Evolutionary conservation across 352 stramenopile genomes (phyloP), one percentile per base, ranked within the genome.

Genomic region (Phytophthora ramorum): DNA sequence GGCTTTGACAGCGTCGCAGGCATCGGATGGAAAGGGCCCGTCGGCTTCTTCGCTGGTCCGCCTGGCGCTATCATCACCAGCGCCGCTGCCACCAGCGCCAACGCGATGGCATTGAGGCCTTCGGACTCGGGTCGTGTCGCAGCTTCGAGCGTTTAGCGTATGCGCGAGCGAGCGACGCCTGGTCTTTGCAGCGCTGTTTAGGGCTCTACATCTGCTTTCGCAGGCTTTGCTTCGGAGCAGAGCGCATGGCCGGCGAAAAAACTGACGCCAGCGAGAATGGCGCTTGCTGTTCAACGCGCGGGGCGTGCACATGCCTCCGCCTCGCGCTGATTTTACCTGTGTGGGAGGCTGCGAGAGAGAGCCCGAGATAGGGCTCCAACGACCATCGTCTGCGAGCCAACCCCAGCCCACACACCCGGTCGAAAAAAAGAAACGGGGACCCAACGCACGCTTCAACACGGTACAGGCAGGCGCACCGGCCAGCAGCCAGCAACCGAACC

Each of bases 351-450:
- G 69, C 69, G 69, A 61, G 58, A 73, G 63, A 73, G 63, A 75
- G 59, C 43, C 41, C 47, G 63, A 66, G 56, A 76, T 56, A 72
- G 47, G 30, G 43, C 48, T 52, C 16, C 35, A n/a, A 22, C 37
- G 5, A 7, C 32, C 30, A 17, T 7, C 35, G 49, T 69, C 46
- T 63, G 54, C 19, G 41, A 62, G 49, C 46, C 53, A 69, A 48
- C 53, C 64, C 66, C 51, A 76, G 44, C 58, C 69, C 63, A 62
- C 50, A 24, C 35, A 13, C 7, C 56, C 55, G 54, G 48, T 47
- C 28, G 45, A 72, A 74, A 75, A 78, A 75, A 76, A 76, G 60
- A 78, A 75, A 78, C 71, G 66, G 71, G 69, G 61, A 65, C 41
- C 17, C 43, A 56, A 50, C 45, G 16, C 38, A 54, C 50, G 67